Evolutionary conservation across 148 eudicot genomes (phyloP), one percentile per base, ranked within the genome.

Genomic region (Amaranthus hypochondriacus): DNA sequence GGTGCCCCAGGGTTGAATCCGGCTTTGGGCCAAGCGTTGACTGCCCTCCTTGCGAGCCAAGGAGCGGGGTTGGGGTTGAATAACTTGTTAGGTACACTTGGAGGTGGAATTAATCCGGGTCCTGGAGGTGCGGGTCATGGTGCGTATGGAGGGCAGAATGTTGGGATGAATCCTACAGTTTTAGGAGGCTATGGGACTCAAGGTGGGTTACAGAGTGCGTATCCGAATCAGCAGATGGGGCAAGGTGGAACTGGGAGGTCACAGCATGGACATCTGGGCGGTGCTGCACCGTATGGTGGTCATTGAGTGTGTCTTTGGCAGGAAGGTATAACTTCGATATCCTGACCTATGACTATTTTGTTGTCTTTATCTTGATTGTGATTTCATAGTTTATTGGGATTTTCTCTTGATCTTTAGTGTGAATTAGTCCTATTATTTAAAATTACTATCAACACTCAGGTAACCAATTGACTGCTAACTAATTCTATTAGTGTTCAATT

Each of bases 11-110:
- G 76, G 4, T 60, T 89, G 69, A 86, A 74, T 64, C 95, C 96
- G 0, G 93, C 92, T 42, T 82, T 92, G 57, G 97, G 97, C 11
- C 97, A 92, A 80, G 97, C 97, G 4, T 73, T 92, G 76, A 86
- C 91, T 4, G 97, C 97, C 0, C 73, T 92, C 76, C 73, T 92
- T 73, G 93, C 96, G 6, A 53, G 84, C 0, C 97, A 90, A 73
- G 96, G 97, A 3, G 90, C 87, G 21, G 96, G 97, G 3, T 83
- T 92, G 73, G 97, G 96, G 48, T 67, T 91, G 69, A 80, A 80
- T 76, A 88, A 83, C 67, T 73, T 92, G 77, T 79, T 90, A 73
- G 97, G 97, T 10, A 86, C 89, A 1, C 80, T 90, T 50, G 97
- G 92, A 8, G 86, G 86, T 60, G 82, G 89, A 60, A 80, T 87